These are phyloP conservation scores for Clarireedia hainanense DNA, from an alignment of 2,329 filamentous ascomycete genomes.

Conservation along the genomic window DNA sequence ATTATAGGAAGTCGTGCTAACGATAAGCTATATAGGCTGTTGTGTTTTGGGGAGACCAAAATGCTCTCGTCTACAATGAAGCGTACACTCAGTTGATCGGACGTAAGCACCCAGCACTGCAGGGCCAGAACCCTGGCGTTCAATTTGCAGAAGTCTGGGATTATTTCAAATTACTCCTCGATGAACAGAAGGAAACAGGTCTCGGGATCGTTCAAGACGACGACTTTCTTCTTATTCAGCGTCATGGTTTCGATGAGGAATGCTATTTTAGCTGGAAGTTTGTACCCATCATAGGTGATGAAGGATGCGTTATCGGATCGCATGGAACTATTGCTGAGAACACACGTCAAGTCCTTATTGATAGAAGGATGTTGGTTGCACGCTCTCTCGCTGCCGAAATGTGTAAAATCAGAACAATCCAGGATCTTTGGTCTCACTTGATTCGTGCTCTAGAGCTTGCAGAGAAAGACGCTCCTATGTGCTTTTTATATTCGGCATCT, in stretches of 20 bases:
- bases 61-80: constrained; percentile 64
- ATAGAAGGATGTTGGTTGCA: constrained; percentile 63
- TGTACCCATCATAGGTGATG: constrained; percentile 65
- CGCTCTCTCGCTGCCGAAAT: constrained; percentile 69
- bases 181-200: constrained; percentile 58
- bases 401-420: constrained; percentile 59
- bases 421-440: constrained; percentile 64
- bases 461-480: constrained; percentile 66
- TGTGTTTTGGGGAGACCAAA: constrained; percentile 65
- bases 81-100: constrained; percentile 63
- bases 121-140: constrained; percentile 54
- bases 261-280: constrained; percentile 65
- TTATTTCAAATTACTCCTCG: constrained; percentile 60
- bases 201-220: constrained; percentile 82
- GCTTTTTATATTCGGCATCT: constrained; percentile 54
- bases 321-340: neutral
- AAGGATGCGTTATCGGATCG: constrained; percentile 66
- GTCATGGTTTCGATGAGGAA: constrained; percentile 66
- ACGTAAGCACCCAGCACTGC: constrained; percentile 59
- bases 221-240: constrained; percentile 64
- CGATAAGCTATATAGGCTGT: constrained; percentile 36
- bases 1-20: no score
- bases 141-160: constrained; percentile 72
- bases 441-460: constrained; percentile 62
- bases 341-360: constrained; percentile 28